phyloP scores from a whole-genome alignment of 2,329 filamentous ascomycete species.

The Calonectria naviculata region DNA sequence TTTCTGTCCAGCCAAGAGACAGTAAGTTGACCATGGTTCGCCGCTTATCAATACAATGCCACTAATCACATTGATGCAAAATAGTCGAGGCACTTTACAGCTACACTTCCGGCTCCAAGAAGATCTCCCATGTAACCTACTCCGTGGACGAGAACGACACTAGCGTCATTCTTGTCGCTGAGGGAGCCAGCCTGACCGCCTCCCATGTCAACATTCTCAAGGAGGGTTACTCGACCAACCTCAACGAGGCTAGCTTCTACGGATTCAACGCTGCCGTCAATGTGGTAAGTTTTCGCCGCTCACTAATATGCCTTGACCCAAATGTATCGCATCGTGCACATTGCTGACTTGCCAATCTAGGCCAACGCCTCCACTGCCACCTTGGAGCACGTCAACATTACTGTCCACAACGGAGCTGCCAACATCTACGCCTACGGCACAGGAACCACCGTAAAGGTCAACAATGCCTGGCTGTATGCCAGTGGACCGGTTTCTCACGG shows the following conservation, averaged over 20 bases:
- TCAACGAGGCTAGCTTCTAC: conserved; percentile 22
- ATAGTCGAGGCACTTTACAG: conserved; percentile 3
- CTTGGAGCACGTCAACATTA: conserved; percentile 18
- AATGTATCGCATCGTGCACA: neutral
- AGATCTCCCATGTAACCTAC: neutral
- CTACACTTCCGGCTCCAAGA: neutral
- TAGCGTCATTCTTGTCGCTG: conserved; percentile 15
- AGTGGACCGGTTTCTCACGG: conserved; percentile 18
- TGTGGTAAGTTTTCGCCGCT: conserved; percentile 6
- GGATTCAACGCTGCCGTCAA: conserved; percentile 22
- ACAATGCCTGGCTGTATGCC: conserved; percentile 18
- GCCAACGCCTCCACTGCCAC: conserved; percentile 17
- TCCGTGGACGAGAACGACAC: conserved; percentile 14
- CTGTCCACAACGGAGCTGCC: conserved; percentile 19
- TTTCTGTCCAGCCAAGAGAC: conserved; percentile 7
- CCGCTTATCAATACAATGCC: neutral
- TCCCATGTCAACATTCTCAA: conserved; percentile 13
- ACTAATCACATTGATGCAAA: neutral
- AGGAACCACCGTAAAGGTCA: conserved; percentile 7
- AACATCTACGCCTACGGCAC: conserved; percentile 21
- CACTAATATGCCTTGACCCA: neutral
- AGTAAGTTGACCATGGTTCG: neutral
- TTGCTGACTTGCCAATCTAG: neutral
- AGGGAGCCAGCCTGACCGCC: conserved; percentile 7
- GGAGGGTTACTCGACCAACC: conserved; percentile 18